These are phyloP conservation scores for Leptographium lundbergii DNA, from an alignment of 2,329 filamentous ascomycete species.

Conservation along the genomic window DNA sequence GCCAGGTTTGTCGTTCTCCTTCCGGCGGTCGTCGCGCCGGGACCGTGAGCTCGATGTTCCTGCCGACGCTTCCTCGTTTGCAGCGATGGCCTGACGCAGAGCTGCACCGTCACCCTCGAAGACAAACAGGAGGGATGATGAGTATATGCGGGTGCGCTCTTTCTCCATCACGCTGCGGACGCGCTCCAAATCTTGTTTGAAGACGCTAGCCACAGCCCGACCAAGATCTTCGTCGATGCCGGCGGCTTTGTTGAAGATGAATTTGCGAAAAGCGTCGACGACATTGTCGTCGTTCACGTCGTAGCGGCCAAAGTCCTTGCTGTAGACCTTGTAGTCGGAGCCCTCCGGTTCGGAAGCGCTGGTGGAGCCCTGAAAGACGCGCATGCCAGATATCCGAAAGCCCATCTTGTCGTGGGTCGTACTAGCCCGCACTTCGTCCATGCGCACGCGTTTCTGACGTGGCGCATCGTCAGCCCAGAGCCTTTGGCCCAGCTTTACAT, in stretches of 20 bases:
- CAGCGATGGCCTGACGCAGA: conserved; percentile 37
- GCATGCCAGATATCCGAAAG: conserved; percentile 54
- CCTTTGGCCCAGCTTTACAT: conserved; percentile 78
- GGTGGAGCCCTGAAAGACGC: conserved; percentile 45
- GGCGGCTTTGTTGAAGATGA: conserved; percentile 44
- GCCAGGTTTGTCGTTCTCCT: conserved; percentile 13
- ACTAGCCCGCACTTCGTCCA: conserved; percentile 43
- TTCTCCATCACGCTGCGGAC: conserved; percentile 40
- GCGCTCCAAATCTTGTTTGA: conserved; percentile 37
- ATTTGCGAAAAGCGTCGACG: conserved; percentile 38
- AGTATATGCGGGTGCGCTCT: conserved; percentile 53
- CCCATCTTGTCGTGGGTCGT: conserved; percentile 49
- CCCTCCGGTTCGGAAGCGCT: conserved; percentile 29
- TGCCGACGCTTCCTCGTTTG: conserved; percentile 24
- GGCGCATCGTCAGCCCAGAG: conserved; percentile 71
- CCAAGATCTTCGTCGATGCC: conserved; percentile 47
- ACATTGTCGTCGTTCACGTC: conserved; percentile 41
- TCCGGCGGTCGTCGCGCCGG: conserved; percentile 6
- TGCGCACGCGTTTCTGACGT: conserved; percentile 43
- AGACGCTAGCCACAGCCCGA: conserved; percentile 39
- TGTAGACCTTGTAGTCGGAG: conserved; percentile 46
- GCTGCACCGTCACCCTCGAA: conserved; percentile 50
- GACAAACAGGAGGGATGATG: conserved; percentile 47
- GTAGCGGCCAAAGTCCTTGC: conserved; percentile 49
- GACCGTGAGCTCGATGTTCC: not conserved